Evolutionary conservation across 257 asterid species (phyloP).

Genomic region (Plectranthus barbatus): DNA sequence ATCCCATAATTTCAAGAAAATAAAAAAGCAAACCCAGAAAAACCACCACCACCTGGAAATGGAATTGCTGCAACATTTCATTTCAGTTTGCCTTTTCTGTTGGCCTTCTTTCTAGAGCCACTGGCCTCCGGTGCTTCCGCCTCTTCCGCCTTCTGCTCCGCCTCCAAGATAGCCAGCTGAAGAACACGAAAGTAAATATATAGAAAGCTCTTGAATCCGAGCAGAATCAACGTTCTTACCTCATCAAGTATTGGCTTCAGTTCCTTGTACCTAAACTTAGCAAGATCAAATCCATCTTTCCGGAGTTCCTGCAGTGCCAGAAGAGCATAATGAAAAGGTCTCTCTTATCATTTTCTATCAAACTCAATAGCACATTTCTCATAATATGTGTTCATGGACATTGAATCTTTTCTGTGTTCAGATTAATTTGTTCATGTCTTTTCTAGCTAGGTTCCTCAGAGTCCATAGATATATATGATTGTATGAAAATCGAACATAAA

Average conservation of each 20-base stretch:
- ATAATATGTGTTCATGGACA: too few species aligned
- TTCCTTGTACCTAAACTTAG: slow-evolving; percentile 84
- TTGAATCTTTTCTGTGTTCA: too few species aligned
- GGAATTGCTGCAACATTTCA: too few species aligned
- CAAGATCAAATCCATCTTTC: slow-evolving; percentile 97
- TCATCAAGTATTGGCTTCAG: slow-evolving; percentile 92
- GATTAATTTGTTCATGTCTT: too few species aligned
- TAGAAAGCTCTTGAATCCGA: too few species aligned
- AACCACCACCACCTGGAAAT: slow-evolving; percentile 16
- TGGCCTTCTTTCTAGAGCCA: slow-evolving; percentile 55
- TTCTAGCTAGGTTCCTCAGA: too few species aligned
- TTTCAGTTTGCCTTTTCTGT: slow-evolving; percentile 42
- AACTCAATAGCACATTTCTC: too few species aligned
- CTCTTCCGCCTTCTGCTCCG: slow-evolving; percentile 91
- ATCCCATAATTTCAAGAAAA: background rate
- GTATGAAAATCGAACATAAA: slow-evolving; percentile 2
- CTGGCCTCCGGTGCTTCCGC: slow-evolving; percentile 60
- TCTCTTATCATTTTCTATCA: too few species aligned
- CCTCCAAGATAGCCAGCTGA: slow-evolving; percentile 88
- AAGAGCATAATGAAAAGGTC: background rate
- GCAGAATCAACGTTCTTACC: slow-evolving; percentile 34
- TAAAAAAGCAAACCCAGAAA: background rate
- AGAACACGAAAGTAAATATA: background rate
- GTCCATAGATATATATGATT: too few species aligned
- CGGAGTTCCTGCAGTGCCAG: slow-evolving; percentile 66